Percentiles rank a stretch among this genome's conserved stretches.
Evolutionary conservation across 768 basidiomycete species (phyloP).

Genomic region (Russula brevipes): DNA sequence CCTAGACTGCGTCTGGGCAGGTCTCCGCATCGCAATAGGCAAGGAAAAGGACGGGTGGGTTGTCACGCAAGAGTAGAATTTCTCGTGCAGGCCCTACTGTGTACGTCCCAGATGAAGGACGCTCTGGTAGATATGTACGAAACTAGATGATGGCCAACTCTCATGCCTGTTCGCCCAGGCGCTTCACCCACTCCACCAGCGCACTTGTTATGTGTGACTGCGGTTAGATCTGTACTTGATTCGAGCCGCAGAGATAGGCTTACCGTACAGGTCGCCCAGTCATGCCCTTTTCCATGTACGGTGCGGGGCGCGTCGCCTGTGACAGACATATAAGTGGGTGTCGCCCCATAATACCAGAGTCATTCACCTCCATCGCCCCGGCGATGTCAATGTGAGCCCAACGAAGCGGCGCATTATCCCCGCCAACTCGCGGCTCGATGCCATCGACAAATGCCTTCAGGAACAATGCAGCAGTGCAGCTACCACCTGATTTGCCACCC

Average conservation of each 20-base stretch:
- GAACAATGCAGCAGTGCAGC: constrained; percentile 82
- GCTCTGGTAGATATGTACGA: neutral
- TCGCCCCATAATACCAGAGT: neutral
- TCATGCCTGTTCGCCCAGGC: constrained; percentile 6
- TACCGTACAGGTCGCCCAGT: constrained; percentile 76
- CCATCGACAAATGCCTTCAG: constrained; percentile 78
- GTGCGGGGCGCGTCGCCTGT: constrained; percentile 47
- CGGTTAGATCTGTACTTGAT: neutral
- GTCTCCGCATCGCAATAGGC: constrained; percentile 70
- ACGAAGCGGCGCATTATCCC: constrained; percentile 46
- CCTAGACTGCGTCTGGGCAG: constrained; percentile 78
- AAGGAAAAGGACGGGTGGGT: constrained; percentile 46
- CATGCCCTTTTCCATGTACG: constrained; percentile 72
- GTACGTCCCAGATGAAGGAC: neutral
- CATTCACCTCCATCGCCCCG: constrained; percentile 63
- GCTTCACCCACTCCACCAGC: constrained; percentile 23
- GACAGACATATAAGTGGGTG: neutral
- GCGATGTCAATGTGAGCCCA: constrained; percentile 92
- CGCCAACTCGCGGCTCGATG: constrained; percentile 55
- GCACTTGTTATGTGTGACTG: constrained; percentile 11
- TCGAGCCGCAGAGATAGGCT: constrained; percentile 27
- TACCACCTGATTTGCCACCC: constrained; percentile 67
- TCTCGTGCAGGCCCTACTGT: neutral
- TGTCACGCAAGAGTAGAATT: constrained; percentile 52
- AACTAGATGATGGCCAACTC: neutral